Conservation (phyloP, 805 yeast species). For the Clavispora phyllophila region DNA sequence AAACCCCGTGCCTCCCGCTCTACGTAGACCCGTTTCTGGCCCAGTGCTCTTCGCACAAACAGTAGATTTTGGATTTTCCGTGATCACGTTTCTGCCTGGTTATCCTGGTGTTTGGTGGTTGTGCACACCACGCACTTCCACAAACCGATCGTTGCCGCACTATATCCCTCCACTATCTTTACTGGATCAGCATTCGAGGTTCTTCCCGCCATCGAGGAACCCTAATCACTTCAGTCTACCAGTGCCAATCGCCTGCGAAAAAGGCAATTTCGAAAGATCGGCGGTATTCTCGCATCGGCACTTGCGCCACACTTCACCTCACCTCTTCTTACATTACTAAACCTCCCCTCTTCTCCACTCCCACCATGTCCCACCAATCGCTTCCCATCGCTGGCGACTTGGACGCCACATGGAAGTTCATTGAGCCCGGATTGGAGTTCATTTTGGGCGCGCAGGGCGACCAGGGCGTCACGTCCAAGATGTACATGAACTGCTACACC, state of each 20-base stretch:
- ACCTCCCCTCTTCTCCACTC: background rate
- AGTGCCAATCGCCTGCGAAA: background rate
- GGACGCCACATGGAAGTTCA: slow-evolving; percentile 69
- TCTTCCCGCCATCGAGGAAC: background rate
- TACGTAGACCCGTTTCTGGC: no score
- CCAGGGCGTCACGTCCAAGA: slow-evolving; percentile 57
- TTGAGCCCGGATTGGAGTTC: slow-evolving; percentile 69
- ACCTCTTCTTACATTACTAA: background rate
- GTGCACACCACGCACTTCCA: slow-evolving; percentile 1
- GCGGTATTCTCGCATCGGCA: background rate
- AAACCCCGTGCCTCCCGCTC: no score
- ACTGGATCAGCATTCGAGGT: background rate
- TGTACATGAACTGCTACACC: slow-evolving; percentile 88
- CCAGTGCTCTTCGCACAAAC: no score
- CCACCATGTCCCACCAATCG: slow-evolving; percentile 4
- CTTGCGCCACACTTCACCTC: background rate
- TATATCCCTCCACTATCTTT: background rate
- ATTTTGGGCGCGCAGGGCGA: slow-evolving; percentile 67
- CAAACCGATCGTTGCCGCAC: slow-evolving; percentile 1
- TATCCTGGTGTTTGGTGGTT: background rate
- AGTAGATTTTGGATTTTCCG: no score
- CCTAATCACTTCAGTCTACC: background rate
- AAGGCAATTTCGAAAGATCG: no score
- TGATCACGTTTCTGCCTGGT: background rate
- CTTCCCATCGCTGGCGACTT: slow-evolving; percentile 58